Evolutionary conservation across 148 eudicot genomes (phyloP).

Genomic region (Drosera capensis): DNA sequence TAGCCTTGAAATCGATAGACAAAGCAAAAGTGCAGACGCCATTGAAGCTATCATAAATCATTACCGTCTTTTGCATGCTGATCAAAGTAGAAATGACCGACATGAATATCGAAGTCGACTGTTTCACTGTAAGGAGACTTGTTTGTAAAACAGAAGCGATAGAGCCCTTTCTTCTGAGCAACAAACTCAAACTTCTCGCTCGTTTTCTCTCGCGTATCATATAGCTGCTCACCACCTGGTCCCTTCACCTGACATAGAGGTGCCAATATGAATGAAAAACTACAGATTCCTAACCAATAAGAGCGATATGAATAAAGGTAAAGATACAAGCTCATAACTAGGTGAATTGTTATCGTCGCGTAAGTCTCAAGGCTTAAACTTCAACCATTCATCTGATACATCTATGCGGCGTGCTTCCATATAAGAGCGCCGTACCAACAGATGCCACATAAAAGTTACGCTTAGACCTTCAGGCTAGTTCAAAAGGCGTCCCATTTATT

Average conservation of each 20-base stretch:
- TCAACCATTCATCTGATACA: too few relatives aligned
- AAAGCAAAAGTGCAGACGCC: neutral
- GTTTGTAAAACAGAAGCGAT: slow-evolving; percentile 60
- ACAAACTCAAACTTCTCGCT: slow-evolving; percentile 61
- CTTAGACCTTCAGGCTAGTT: too few relatives aligned
- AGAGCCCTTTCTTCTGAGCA: slow-evolving; percentile 38
- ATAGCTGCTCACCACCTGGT: slow-evolving; percentile 44
- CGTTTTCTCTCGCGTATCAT: slow-evolving; percentile 33
- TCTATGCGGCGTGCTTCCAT: too few relatives aligned
- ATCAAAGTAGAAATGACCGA: slow-evolving; percentile 39
- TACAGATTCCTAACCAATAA: too few relatives aligned
- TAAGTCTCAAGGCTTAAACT: too few relatives aligned
- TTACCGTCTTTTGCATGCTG: slow-evolving; percentile 74
- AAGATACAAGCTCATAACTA: too few relatives aligned
- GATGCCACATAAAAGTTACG: too few relatives aligned
- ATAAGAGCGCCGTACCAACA: too few relatives aligned
- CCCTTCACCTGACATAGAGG: slow-evolving; percentile 48
- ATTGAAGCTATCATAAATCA: neutral
- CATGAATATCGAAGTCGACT: slow-evolving; percentile 59
- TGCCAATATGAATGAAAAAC: too few relatives aligned
- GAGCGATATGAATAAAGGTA: too few relatives aligned
- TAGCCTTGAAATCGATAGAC: neutral
- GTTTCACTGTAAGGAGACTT: slow-evolving; percentile 76
- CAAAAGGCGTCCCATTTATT: too few relatives aligned
- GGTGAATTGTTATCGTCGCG: too few relatives aligned